Evolutionary conservation across 148 eudicot genomes (phyloP), one percentile per base, ranked within the genome.

Genomic region (Vaccinium macrocarpon): DNA sequence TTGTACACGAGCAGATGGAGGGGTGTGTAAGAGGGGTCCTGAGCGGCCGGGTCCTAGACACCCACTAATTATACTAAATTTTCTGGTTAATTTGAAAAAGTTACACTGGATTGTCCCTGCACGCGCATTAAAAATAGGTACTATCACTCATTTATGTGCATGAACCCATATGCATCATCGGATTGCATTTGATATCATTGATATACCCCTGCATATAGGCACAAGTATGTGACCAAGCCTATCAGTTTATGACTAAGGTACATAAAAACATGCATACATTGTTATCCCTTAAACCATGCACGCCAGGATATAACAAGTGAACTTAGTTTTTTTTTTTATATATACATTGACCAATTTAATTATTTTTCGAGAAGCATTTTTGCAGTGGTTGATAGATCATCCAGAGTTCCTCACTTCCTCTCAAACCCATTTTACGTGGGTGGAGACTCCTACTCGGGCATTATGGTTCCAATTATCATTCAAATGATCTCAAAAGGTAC

Each of bases 381-480:
- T 88, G 80, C 72, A 92, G 94, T 94, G 93, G 94, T 6, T 92
- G 19, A 49, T 76, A 10, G 85, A 81, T 73, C 91, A 92, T 85
- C 87, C 91, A 19, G 84, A 90, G 53, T 92, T 91, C 61, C 3
- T 53, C 15, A 53, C 12, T 15, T 0, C 56, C 29, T 75, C 46
- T 84, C 90, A 32, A 91, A 92, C 77, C 90, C 90, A 15, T 81
- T 93, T 23, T 93, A 91, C 72, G 56, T 93, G n/a, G 94, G 91
- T 21, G 94, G 97, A 61, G 97, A 92, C 78, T 93, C 97, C 1
- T 93, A 92, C 74, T 83, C 87, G 1, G 97, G 95, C 62, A 50
- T 88, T 38, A 87, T 91, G 32, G 92, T 93, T 82, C 97, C 95
- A 5, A 32, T 84, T 3, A 84, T 85, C 61, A 35, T 79, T 53